Percentiles rank a stretch among this genome's conserved stretches.
These are phyloP conservation scores for Cadophora sp. DNA, from an alignment of 2,329 filamentous ascomycete species.

Conservation along the genomic window DNA sequence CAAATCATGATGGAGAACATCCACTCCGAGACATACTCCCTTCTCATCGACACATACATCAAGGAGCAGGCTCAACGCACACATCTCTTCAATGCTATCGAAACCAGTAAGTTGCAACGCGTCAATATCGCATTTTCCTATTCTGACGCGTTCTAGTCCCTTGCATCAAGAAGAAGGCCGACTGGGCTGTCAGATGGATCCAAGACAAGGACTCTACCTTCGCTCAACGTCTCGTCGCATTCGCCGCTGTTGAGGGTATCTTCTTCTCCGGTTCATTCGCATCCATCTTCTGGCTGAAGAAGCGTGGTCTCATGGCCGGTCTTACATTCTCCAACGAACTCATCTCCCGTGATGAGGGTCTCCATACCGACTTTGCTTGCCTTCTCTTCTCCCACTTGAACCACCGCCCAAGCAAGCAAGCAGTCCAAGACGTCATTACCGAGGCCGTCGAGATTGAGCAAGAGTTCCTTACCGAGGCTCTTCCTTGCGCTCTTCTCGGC, in stretches of 20 bases:
- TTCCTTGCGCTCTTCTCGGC: conserved; percentile 90
- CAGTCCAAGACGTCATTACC: conserved; percentile 86
- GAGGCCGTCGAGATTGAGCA: conserved; percentile 96
- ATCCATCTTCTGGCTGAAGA: conserved; percentile 99
- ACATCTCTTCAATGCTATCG: conserved; percentile 98
- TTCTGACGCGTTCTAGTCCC: conserved; percentile 66
- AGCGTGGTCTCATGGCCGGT: conserved; percentile 98
- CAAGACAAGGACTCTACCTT: conserved; percentile 92
- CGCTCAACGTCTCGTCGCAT: conserved; percentile 92
- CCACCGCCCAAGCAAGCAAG: conserved; percentile 82
- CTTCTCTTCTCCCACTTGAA: conserved; percentile 97
- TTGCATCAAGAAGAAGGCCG: conserved; percentile 97
- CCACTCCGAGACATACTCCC: conserved; percentile 98
- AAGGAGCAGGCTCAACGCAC: conserved; percentile 94
- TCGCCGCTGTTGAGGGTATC: conserved; percentile 97
- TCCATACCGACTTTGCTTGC: conserved; percentile 99
- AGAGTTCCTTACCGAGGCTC: conserved; percentile 95
- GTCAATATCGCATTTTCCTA: not conserved
- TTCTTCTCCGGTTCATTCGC: conserved; percentile 99
- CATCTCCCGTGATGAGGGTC: conserved; percentile 98
- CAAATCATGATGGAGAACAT: conserved; percentile 99
- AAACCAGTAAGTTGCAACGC: conserved; percentile 74
- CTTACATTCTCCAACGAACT: conserved; percentile 99
- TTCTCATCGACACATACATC: conserved; percentile 99
- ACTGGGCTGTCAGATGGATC: conserved; percentile 98